Evolutionary conservation across 768 basidiomycete genomes (phyloP), one percentile per base, ranked within the genome.

Genomic region (Hygrophoropsis aurantiaca): DNA sequence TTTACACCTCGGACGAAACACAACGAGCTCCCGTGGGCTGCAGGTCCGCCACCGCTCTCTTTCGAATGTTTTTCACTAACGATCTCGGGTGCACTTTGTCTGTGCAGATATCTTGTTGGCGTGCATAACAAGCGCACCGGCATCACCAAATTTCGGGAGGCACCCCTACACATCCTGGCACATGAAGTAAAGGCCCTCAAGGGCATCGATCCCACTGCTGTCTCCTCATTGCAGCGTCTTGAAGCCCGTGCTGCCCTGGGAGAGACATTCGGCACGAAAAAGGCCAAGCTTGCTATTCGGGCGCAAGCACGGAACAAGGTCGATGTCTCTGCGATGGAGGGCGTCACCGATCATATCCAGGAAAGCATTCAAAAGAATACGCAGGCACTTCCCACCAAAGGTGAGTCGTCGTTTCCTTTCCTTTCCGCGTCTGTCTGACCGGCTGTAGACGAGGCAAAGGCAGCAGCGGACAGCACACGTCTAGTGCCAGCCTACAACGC

Each of bases 251-350:
- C 80, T 45, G 74, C 80, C n/a, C 79, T 99, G 2, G 94, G 95
- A 25, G 86, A 93, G 64, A 81, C 88, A 1, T 99, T 99, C 54
- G 95, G 95, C 18, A 95, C 94, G 20, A 90, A 93, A 70, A 98
- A 97, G 63, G 91, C 93, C 37, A 87, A 91, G 65, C 80, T 82
- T 9, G 84, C 82, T 23, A 94, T 97, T 59, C 80, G 80, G 43
- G 87, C 92, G 4, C 80, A 79, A 44, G 93, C 94, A 67, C 80
- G 95, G 53, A 95, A 94, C 69, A 84, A 84, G 63, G 84, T 99
- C 30, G 93, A 97, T 69, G 82, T 89, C 16, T 73, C 76, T 48
- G 91, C 92, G 2, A 94, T 97, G 88, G 80, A 89, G 62, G 81
- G 81, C 8, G 90, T 91, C 27, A 84, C 84, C 55, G 79, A 78